A percentile compares a stretch with the other conserved stretches of the same genome.
phyloP scores from a whole-genome alignment of 768 basidiomycete genomes.

The Pulveroboletus frians region DNA sequence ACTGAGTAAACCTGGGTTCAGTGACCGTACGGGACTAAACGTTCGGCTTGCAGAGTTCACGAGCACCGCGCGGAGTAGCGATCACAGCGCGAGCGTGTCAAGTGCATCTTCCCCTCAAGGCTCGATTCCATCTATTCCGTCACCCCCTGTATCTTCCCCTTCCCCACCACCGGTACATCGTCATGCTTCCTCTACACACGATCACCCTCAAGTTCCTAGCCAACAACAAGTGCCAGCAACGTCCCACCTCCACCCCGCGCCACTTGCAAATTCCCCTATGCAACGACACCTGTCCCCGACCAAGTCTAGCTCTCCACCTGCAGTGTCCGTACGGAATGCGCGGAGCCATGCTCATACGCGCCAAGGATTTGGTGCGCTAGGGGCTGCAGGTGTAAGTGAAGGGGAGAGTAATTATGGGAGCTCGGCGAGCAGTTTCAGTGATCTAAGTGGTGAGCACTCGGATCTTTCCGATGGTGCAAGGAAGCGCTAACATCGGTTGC shows the following conservation, averaged over 20 bases:
- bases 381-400: slow-evolving; percentile 42
- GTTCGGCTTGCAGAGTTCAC: slow-evolving; percentile 34
- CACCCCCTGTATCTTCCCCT: slow-evolving; percentile 56
- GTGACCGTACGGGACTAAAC: slow-evolving; percentile 24
- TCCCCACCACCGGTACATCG: slow-evolving; percentile 31
- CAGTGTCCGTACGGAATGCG: slow-evolving; percentile 50
- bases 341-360: slow-evolving; percentile 46
- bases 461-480: neutral
- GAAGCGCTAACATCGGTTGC: neutral
- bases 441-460: slow-evolving; percentile 66
- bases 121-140: slow-evolving; percentile 79
- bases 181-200: slow-evolving; percentile 21
- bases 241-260: slow-evolving; percentile 8
- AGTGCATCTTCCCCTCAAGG: slow-evolving; percentile 69
- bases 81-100: slow-evolving; percentile 68
- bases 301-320: slow-evolving; percentile 61
- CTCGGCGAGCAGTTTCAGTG: slow-evolving; percentile 79
- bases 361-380: slow-evolving; percentile 39
- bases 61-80: slow-evolving; percentile 37
- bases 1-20: slow-evolving; percentile 27
- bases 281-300: slow-evolving; percentile 46
- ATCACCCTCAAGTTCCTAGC: neutral
- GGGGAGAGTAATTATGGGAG: slow-evolving; percentile 64
- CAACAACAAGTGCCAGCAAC: slow-evolving; percentile 7
- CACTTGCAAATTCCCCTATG: slow-evolving; percentile 33